phyloP scores from a whole-genome alignment of 176 grass and related monocot species.

The Elaeis guineensis region DNA sequence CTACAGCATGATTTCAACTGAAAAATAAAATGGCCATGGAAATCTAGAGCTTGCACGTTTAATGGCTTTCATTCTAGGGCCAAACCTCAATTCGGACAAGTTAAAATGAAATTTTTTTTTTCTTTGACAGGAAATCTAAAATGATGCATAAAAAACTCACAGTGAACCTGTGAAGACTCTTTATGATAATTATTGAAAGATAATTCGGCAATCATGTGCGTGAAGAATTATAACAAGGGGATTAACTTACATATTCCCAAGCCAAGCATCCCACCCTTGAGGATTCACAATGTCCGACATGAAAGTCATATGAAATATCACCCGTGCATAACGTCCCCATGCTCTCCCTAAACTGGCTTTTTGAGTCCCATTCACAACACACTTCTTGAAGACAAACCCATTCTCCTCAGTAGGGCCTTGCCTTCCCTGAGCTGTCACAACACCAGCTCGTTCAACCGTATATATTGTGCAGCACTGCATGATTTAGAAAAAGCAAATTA shows the following conservation, averaged over 20 bases:
- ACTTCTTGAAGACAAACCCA: conserved; percentile 47
- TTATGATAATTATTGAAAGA: too few relatives aligned
- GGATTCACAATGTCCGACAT: conserved; percentile 49
- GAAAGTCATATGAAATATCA: conserved; percentile 51
- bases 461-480: conserved; percentile 34
- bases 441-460: not conserved
- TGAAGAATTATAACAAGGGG: too few relatives aligned
- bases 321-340: conserved; percentile 49
- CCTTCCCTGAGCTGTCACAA: conserved; percentile 58
- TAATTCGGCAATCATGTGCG: too few relatives aligned
- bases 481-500: not conserved
- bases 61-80: too few relatives aligned
- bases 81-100: too few relatives aligned
- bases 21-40: too few relatives aligned
- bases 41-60: too few relatives aligned
- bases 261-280: conserved; percentile 55
- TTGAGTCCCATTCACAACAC: conserved; percentile 32
- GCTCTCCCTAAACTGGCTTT: conserved; percentile 48
- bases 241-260: conserved; percentile 25
- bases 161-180: too few relatives aligned
- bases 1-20: conserved; percentile 3
- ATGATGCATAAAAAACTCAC: too few relatives aligned
- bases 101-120: too few relatives aligned
- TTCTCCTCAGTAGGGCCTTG: not conserved
- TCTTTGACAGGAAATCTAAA: too few relatives aligned